These are phyloP conservation scores for Begonia loranthoides DNA, from an alignment of 306 rosid species.

Conservation along the genomic window DNA sequence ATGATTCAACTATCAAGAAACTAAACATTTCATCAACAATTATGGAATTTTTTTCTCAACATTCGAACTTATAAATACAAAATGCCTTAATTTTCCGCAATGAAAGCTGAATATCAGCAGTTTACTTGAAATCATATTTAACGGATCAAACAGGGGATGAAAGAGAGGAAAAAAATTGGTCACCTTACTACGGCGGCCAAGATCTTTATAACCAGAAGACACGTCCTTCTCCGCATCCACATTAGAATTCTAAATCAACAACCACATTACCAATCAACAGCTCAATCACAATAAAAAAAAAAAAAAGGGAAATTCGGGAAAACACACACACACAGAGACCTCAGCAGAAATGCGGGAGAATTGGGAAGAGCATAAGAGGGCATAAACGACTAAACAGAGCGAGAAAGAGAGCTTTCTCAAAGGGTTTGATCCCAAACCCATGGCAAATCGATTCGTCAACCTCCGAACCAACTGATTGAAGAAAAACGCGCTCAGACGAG, in stretches of 20 bases:
- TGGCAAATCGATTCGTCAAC: background rate
- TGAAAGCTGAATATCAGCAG: background rate
- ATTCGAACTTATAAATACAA: background rate
- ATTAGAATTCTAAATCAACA: conserved; percentile 31
- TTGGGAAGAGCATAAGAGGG: conserved; percentile 5
- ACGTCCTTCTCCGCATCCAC: conserved; percentile 25
- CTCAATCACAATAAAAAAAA: background rate
- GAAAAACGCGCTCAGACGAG: background rate
- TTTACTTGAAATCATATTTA: no score
- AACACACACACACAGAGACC: background rate
- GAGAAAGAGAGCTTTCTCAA: conserved; percentile 1
- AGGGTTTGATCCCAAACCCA: conserved; percentile 12
- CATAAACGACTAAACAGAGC: conserved; percentile 2
- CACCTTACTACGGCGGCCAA: conserved; percentile 87
- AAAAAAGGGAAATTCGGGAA: background rate
- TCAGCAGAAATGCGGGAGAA: conserved; percentile 5
- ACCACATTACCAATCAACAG: conserved; percentile 9
- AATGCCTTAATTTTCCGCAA: background rate
- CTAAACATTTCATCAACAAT: no score
- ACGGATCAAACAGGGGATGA: no score
- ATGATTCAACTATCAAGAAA: background rate
- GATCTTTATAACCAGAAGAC: conserved; percentile 42
- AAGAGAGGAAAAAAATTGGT: background rate
- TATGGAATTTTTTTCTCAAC: background rate
- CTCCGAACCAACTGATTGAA: background rate